phyloP scores from a whole-genome alignment of 768 basidiomycete species.

The Arthromyces matolae region DNA sequence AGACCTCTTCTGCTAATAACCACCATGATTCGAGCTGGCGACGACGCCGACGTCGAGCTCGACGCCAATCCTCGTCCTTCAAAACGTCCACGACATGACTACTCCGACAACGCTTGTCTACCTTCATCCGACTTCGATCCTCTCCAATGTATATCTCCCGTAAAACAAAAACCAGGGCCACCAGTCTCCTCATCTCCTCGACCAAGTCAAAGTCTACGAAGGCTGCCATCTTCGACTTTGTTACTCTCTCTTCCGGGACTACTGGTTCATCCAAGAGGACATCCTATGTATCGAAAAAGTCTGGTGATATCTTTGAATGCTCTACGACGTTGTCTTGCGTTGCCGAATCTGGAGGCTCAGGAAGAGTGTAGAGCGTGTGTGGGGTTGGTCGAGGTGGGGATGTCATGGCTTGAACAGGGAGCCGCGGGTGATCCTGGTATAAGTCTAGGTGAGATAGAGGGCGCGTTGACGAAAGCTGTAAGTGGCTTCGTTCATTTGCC shows the following conservation, averaged over 20 bases:
- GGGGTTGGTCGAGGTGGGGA: constrained; percentile 63
- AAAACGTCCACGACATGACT: too few species aligned
- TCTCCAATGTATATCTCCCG: too few species aligned
- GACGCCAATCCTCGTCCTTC: too few species aligned
- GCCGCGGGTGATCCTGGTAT: constrained; percentile 48
- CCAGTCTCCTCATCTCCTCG: not conserved
- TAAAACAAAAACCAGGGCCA: too few species aligned
- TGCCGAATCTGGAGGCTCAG: constrained; percentile 48
- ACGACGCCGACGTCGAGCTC: too few species aligned
- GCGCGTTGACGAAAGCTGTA: constrained; percentile 67
- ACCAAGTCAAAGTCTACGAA: not conserved
- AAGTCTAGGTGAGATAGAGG: constrained; percentile 56
- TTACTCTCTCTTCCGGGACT: constrained; percentile 61
- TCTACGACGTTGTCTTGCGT: constrained; percentile 49
- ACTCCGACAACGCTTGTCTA: too few species aligned
- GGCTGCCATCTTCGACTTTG: constrained; percentile 39
- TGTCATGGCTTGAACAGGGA: constrained; percentile 45
- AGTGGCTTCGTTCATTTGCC: constrained; percentile 23
- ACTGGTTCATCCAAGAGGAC: constrained; percentile 62
- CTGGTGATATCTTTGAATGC: constrained; percentile 55
- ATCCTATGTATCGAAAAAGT: constrained; percentile 50
- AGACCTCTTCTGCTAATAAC: too few species aligned
- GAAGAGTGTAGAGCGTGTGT: constrained; percentile 73
- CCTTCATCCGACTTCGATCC: too few species aligned
- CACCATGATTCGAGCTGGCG: too few species aligned